Evolutionary conservation across 805 yeast species (phyloP).

Genomic region (Torulaspora quercuum): DNA sequence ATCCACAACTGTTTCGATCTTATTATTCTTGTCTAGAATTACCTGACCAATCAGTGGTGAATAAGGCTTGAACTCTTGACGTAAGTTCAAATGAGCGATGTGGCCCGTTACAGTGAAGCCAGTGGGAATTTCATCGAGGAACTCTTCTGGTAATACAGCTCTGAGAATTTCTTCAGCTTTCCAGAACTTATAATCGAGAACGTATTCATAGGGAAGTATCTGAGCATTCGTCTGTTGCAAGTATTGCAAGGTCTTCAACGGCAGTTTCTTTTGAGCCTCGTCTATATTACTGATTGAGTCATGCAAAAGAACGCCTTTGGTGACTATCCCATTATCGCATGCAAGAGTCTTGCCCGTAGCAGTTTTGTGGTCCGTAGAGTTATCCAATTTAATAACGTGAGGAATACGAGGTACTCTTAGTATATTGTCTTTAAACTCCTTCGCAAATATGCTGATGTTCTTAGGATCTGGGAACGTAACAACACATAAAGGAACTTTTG

Average conservation of each 20-base stretch:
- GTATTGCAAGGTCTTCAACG: conserved; percentile 43
- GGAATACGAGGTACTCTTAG: conserved; percentile 67
- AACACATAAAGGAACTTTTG: conserved; percentile 57
- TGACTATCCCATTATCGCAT: conserved; percentile 30
- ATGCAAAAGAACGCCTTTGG: conserved; percentile 52
- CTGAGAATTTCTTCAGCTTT: conserved; percentile 79
- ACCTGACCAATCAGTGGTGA: conserved; percentile 83
- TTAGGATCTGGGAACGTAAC: conserved; percentile 69
- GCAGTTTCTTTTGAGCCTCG: conserved; percentile 40
- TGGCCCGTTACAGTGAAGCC: conserved; percentile 95
- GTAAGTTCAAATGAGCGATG: conserved; percentile 84
- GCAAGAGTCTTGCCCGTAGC: conserved; percentile 20
- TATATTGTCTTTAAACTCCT: conserved; percentile 54
- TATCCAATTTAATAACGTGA: conserved; percentile 52
- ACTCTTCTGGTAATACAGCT: conserved; percentile 69
- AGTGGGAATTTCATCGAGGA: conserved; percentile 69
- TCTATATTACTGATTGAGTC: conserved; percentile 45
- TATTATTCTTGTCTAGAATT: conserved; percentile 75
- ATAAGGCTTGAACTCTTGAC: conserved; percentile 80
- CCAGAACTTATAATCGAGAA: conserved; percentile 77
- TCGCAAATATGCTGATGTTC: conserved; percentile 58
- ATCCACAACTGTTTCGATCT: conserved; percentile 84
- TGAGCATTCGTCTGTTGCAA: conserved; percentile 47
- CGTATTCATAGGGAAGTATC: conserved; percentile 51
- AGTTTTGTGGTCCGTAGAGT: conserved; percentile 14